Percentiles rank a stretch among this genome's conserved stretches.
These are phyloP conservation scores for Malassezia obtusa DNA, from an alignment of 1,284 basidiomycete genomes.

Conservation along the genomic window DNA sequence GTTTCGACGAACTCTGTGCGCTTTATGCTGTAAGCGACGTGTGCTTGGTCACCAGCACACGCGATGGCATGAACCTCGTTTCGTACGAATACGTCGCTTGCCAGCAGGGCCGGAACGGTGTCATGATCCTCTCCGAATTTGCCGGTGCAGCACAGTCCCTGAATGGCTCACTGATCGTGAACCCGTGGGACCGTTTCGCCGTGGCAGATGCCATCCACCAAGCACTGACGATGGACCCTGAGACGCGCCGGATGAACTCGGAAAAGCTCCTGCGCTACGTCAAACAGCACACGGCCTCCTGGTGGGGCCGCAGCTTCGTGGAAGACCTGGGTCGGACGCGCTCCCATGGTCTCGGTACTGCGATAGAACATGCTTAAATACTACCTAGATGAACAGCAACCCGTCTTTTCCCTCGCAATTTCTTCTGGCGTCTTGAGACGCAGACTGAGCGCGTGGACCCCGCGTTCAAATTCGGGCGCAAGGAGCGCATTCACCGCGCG, in stretches of 20 bases:
- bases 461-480: constrained; percentile 32
- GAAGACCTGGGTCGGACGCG: constrained; percentile 18
- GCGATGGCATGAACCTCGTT: constrained; percentile 99
- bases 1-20: constrained; percentile 90
- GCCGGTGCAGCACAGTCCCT: constrained; percentile 80
- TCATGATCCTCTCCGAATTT: constrained; percentile 96
- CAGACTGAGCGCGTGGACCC: constrained; percentile 41
- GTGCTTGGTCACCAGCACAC: constrained; percentile 83
- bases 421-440: constrained; percentile 40
- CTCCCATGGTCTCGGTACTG: background rate
- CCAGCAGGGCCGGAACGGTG: constrained; percentile 80
- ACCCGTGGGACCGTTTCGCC: constrained; percentile 58
- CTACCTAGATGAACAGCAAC: background rate
- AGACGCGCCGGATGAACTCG: constrained; percentile 77
- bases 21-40: constrained; percentile 93
- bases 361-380: constrained; percentile 9
- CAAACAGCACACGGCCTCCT: constrained; percentile 43
- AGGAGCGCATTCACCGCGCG: constrained; percentile 38
- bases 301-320: constrained; percentile 45
- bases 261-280: constrained; percentile 72
- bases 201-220: constrained; percentile 91
- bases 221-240: constrained; percentile 77
- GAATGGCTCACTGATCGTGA: constrained; percentile 45
- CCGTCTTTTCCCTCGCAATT: constrained; percentile 16
- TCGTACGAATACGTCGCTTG: constrained; percentile 98